Evolutionary conservation across 2,329 filamentous ascomycete genomes (phyloP), one percentile per base, ranked within the genome.

Genomic region (Pestalotiopsis fici): DNA sequence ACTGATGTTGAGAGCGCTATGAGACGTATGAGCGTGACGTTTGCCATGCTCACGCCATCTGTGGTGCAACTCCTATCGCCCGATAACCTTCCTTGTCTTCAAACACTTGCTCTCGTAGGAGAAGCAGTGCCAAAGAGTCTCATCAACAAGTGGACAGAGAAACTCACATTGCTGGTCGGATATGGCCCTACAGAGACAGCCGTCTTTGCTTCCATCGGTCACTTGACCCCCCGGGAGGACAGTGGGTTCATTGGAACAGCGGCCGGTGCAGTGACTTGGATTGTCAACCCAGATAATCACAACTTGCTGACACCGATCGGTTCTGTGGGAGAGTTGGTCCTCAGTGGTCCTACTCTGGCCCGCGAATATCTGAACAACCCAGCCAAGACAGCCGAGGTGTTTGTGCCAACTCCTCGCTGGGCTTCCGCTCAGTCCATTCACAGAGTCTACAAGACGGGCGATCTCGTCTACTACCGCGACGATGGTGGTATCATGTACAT

Each of bases 381-480:
- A 0, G 72, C 74, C 3, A 62, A 71, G 3, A 74, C 71, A 3
- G 59, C 31, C 1, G 61, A 67, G 9, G 64, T 68, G 0, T 80
- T 79, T 65, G n/a, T 76, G 3, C 47, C 65, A 9, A 69, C 75
- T 37, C 69, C 67, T 12, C 21, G 39, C 11, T 67, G 64, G 60
- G 67, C 71, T 11, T 54, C 27, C 39, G 72, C 73, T 1, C 15
- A 31, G 3, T 21, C 50, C n/a, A n/a, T 28, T 21, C 43, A 35
- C 4, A 71, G 76, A 1, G 57, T 82, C 5, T 83, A 82, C 69
- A 77, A 76, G 59, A 82, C 81, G 3, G 81, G 81, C 37, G 81
- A 83, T 68, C 74, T 83, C 5, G 81, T 73, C n/a, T 72, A 71
- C 57, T 80, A 80, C 39, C 68, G 76, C 55, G 69, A 70, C 1